phyloP scores from a whole-genome alignment of 2,329 filamentous ascomycete species.

The Colletotrichum higginsianum region DNA sequence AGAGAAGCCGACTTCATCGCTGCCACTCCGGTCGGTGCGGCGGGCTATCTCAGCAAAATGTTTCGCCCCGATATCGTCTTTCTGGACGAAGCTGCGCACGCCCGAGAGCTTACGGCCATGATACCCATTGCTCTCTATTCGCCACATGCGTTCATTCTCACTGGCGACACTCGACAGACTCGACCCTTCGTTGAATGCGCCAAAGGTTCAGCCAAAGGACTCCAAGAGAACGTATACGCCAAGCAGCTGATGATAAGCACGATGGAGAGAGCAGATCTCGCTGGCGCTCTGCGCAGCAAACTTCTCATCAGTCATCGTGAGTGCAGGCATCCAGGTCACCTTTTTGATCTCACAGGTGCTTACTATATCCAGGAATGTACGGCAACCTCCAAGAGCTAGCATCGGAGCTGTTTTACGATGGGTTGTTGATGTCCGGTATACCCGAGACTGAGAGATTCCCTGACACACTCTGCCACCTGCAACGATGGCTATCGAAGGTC shows the following conservation, averaged over 20 bases:
- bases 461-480: constrained; percentile 47
- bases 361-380: constrained; percentile 44
- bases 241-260: constrained; percentile 49
- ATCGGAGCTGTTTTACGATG: constrained; percentile 59
- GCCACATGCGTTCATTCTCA: constrained; percentile 61
- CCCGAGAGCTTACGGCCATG: constrained; percentile 61
- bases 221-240: constrained; percentile 23
- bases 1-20: constrained; percentile 60
- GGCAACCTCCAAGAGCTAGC: constrained; percentile 58
- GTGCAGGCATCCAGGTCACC: neutral
- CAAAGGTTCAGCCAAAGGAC: neutral
- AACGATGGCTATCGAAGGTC: constrained; percentile 49
- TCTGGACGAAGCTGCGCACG: constrained; percentile 77
- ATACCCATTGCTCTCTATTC: constrained; percentile 61
- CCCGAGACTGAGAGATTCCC: constrained; percentile 49
- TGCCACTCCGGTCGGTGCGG: constrained; percentile 61
- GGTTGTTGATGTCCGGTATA: constrained; percentile 54
- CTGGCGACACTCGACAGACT: constrained; percentile 62
- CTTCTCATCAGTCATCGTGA: constrained; percentile 56
- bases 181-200: constrained; percentile 57
- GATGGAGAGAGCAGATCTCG: constrained; percentile 56
- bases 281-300: constrained; percentile 51
- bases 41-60: constrained; percentile 56
- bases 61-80: constrained; percentile 89
- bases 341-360: neutral